Percentiles rank a stretch among this genome's conserved stretches.
Conservation (phyloP, 768 basidiomycete genomes). For the Austroboletus festivus region DNA sequence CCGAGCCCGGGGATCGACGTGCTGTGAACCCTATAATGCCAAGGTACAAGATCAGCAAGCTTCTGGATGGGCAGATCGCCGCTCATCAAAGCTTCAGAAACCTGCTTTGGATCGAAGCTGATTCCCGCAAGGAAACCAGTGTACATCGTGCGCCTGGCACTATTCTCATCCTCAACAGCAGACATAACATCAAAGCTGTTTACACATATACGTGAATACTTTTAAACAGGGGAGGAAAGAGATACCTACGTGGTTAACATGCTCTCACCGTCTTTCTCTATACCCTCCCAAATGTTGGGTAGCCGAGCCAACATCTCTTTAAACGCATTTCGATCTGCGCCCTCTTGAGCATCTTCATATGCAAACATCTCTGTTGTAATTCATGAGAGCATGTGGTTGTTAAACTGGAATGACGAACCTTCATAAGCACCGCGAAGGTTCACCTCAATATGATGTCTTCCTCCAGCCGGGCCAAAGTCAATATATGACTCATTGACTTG, state of each 20-base stretch:
- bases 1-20: conserved; percentile 43
- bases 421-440: conserved; percentile 55
- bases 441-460: conserved; percentile 41
- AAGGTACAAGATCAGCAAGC: conserved; percentile 43
- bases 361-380: conserved; percentile 39
- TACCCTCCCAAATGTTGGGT: conserved; percentile 54
- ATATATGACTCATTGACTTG: conserved; percentile 25
- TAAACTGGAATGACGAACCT: conserved; percentile 37
- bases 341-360: conserved; percentile 28
- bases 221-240: background rate
- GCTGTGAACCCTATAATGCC: conserved; percentile 51
- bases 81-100: conserved; percentile 50
- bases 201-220: background rate
- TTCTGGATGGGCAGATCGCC: conserved; percentile 42
- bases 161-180: conserved; percentile 51
- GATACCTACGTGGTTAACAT: conserved; percentile 57
- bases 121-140: conserved; percentile 59
- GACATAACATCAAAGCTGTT: conserved; percentile 63
- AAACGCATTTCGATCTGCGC: conserved; percentile 36
- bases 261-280: conserved; percentile 46
- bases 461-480: conserved; percentile 44
- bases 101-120: conserved; percentile 48
- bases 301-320: conserved; percentile 53
- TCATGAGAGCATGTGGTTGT: conserved; percentile 12
- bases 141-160: conserved; percentile 34